A percentile compares a stretch with the other conserved stretches of the same genome.
Evolutionary conservation across 345 rosid genomes (phyloP).

Genomic region (Lagerstroemia speciosa): DNA sequence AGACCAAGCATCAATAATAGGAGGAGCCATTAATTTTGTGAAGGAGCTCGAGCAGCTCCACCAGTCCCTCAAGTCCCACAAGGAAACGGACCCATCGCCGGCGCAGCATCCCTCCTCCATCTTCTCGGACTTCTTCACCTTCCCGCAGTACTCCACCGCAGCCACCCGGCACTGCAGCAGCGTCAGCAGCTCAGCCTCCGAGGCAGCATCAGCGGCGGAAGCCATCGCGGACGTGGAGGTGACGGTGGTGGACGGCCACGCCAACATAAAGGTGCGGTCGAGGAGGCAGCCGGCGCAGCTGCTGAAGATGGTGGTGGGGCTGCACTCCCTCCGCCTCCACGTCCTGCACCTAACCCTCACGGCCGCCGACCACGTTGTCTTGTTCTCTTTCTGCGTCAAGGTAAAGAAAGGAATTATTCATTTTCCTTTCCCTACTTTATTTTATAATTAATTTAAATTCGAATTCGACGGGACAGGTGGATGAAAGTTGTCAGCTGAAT

Average conservation of each 20-base stretch:
- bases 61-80: slow-evolving; percentile 32
- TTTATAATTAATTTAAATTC: not conserved
- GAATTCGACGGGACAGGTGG: slow-evolving; percentile 25
- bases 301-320: slow-evolving; percentile 38
- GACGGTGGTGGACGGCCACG: slow-evolving; percentile 46
- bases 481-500: slow-evolving; percentile 35
- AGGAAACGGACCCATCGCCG: slow-evolving; percentile 6
- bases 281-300: slow-evolving; percentile 40
- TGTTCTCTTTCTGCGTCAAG: slow-evolving; percentile 55
- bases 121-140: slow-evolving; percentile 43
- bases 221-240: slow-evolving; percentile 52
- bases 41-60: slow-evolving; percentile 60
- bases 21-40: slow-evolving; percentile 60
- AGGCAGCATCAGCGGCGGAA: slow-evolving; percentile 10
- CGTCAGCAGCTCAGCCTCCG: not conserved
- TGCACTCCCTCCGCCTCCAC: slow-evolving; percentile 36
- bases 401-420: slow-evolving; percentile 14
- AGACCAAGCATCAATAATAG: slow-evolving; percentile 74
- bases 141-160: slow-evolving; percentile 45
- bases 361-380: slow-evolving; percentile 29
- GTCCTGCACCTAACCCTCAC: slow-evolving; percentile 55
- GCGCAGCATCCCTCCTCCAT: slow-evolving; percentile 15
- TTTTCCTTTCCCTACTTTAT: too few relatives aligned
- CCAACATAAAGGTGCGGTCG: slow-evolving; percentile 47
- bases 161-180: not conserved